Base-by-base conservation (phyloP, 257 asterid genomes). In the Haberlea rhodopensis region DNA sequence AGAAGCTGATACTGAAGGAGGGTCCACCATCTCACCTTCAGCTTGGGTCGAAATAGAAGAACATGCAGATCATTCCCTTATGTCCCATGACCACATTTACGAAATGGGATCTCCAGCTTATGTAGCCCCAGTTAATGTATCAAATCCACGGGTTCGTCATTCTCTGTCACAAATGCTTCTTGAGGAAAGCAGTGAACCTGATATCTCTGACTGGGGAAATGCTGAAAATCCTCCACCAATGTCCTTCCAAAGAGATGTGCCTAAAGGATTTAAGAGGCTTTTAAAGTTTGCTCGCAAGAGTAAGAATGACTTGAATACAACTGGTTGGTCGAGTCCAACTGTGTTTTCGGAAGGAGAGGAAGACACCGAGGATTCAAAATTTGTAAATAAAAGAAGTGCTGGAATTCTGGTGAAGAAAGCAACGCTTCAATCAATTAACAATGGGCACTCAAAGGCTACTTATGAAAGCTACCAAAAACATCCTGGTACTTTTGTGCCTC, bases 151-250 rank as follows among this genome's bases (percentile, higher is more conserved):
- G 49, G 86, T 88, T 63, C 97, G 96, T 46, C 95, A 94, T 69
- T 94, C 99, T 63, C 87, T 94, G 32, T 94, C 99, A 37, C 99
- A 94, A 74, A 94, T 94, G 97, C 90, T 94, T 78, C 94, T 88
- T 56, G 89, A 94, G 69, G 99, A 94, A 84, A 87, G 79, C 79
- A 83, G 85, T 60, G 99, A 90, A 76, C 84, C 89, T 63, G 97
- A 94, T 74, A 75, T 70, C 6, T 66, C 71, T 56, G 97, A 86
- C 53, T 94, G 96, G 99, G 97, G 96, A 11, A 90, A 83, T 81
- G 95, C 97, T 10, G 97, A 94, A 76, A 90, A 87, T 75, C 95
- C 97, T 62, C 96, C 86, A 52, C 72, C 89, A 28, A 70, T 77
- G 80, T 80, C 84, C 67, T 83, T 77, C 74, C 95, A 87, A 40